Percentiles rank a stretch among this genome's conserved stretches.
Evolutionary conservation across 345 rosid genomes (phyloP).

Genomic region (Arabidopsis suecica): DNA sequence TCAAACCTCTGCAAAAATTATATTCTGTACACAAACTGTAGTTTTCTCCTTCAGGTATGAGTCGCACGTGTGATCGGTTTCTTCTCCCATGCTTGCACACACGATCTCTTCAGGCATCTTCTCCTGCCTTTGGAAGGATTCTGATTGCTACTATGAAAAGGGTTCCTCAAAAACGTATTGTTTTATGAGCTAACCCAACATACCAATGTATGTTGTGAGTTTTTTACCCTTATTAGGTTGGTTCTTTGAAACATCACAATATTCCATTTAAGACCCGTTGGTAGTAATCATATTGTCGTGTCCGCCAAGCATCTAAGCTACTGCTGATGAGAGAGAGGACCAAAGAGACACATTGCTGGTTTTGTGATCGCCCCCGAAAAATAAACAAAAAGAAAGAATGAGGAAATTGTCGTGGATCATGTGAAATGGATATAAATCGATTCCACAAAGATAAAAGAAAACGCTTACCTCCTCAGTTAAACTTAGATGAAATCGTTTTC

Average conservation of each 20-base stretch:
- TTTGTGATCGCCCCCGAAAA: conserved; percentile 6
- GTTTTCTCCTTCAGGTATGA: conserved; percentile 27
- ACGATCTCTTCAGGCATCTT: conserved; percentile 23
- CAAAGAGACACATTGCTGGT: conserved; percentile 98
- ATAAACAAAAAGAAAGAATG: background rate
- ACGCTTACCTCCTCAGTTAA: conserved; percentile 91
- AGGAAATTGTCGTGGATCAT: conserved; percentile 20
- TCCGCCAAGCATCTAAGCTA: conserved; percentile 99
- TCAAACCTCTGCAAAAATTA: conserved; percentile 41
- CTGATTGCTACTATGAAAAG: conserved; percentile 36
- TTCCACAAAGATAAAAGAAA: background rate
- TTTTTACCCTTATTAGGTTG: conserved; percentile 26
- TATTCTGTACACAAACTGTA: conserved; percentile 40
- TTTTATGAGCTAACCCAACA: conserved; percentile 21
- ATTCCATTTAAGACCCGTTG: conserved; percentile 97
- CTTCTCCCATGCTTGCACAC: conserved; percentile 22
- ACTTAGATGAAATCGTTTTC: conserved; percentile 93
- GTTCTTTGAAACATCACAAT: conserved; percentile 56
- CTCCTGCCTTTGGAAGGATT: conserved; percentile 32
- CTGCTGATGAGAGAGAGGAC: conserved; percentile 97
- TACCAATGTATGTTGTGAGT: conserved; percentile 28
- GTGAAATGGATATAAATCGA: background rate
- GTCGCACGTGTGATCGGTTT: conserved; percentile 28
- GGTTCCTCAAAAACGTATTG: conserved; percentile 22
- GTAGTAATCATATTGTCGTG: conserved; percentile 97